A percentile compares a stretch with the other conserved stretches of the same genome.
Conservation (phyloP, 208 protist genomes). For the Crithidia brevicula region DNA sequence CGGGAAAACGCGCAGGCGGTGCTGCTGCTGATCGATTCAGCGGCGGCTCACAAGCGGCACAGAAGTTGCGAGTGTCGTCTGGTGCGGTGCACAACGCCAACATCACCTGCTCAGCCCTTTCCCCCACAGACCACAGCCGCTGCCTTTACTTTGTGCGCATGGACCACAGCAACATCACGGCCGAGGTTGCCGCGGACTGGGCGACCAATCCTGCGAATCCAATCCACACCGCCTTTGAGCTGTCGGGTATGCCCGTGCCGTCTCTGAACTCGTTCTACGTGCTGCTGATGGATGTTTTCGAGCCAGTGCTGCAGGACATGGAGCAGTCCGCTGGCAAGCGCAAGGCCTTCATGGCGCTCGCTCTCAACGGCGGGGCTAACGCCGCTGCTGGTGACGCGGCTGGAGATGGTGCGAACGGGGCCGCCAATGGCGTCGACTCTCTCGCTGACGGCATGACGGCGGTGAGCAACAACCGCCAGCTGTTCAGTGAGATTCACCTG, state of each 20-base stretch:
- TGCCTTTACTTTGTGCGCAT: conserved; percentile 86
- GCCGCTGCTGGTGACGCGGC: not conserved
- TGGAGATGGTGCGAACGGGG: not conserved
- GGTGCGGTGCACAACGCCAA: conserved; percentile 79
- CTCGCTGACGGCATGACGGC: conserved; percentile 19
- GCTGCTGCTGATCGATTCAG: not conserved
- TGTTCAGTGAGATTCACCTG: conserved; percentile 85
- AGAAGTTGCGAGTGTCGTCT: conserved; percentile 63
- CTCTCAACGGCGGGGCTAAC: conserved; percentile 14
- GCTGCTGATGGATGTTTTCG: conserved; percentile 78
- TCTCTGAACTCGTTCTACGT: conserved; percentile 82
- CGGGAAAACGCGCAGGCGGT: conserved; percentile 3
- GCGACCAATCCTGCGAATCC: conserved; percentile 49
- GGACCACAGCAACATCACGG: conserved; percentile 60
- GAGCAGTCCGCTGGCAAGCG: conserved; percentile 42
- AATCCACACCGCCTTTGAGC: conserved; percentile 84
- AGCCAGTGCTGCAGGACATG: conserved; percentile 81
- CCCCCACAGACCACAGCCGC: conserved; percentile 71
- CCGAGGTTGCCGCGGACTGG: conserved; percentile 68
- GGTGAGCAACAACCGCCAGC: conserved; percentile 61
- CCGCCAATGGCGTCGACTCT: not conserved
- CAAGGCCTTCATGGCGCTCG: conserved; percentile 23
- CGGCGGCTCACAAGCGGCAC: conserved; percentile 6
- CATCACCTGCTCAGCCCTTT: conserved; percentile 82
- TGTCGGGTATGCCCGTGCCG: conserved; percentile 78